Percentiles rank a stretch among this genome's conserved stretches.
These are phyloP conservation scores for Xylariomycetidae sp. DNA, from an alignment of 2,329 filamentous ascomycete species.

Conservation along the genomic window DNA sequence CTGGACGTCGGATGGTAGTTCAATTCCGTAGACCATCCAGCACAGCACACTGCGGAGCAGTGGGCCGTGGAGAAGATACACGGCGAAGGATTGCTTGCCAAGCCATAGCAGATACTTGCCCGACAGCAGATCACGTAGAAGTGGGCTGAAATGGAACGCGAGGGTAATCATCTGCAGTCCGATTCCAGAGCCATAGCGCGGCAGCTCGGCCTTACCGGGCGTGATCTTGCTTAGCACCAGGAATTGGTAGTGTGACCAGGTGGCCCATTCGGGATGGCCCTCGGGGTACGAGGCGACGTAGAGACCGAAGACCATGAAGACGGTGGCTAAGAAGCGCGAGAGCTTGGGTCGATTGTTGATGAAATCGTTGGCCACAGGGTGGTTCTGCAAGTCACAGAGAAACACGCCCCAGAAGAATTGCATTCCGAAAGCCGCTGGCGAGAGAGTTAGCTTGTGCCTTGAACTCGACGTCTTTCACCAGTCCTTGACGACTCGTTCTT, in stretches of 20 bases:
- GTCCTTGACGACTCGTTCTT: too few species aligned
- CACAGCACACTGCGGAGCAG: slow-evolving; percentile 55
- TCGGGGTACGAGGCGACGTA: slow-evolving; percentile 58
- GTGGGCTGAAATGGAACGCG: slow-evolving; percentile 27
- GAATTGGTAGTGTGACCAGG: slow-evolving; percentile 48
- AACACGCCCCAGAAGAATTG: slow-evolving; percentile 61
- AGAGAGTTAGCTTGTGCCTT: slow-evolving; percentile 8
- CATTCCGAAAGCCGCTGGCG: slow-evolving; percentile 43
- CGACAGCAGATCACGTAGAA: slow-evolving; percentile 47
- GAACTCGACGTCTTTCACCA: not conserved
- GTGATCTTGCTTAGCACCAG: slow-evolving; percentile 39
- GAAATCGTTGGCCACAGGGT: slow-evolving; percentile 40
- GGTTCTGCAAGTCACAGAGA: slow-evolving; percentile 54
- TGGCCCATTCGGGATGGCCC: slow-evolving; percentile 45
- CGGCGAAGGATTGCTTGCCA: slow-evolving; percentile 59
- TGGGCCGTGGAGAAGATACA: slow-evolving; percentile 60
- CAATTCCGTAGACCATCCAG: slow-evolving; percentile 53
- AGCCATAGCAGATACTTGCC: slow-evolving; percentile 55
- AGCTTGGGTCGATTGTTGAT: slow-evolving; percentile 39
- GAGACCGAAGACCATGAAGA: slow-evolving; percentile 48
- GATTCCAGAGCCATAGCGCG: slow-evolving; percentile 35
- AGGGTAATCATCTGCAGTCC: slow-evolving; percentile 27
- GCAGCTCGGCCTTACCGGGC: slow-evolving; percentile 40
- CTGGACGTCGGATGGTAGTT: slow-evolving; percentile 29
- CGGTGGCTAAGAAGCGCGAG: slow-evolving; percentile 38